Evolutionary conservation across 2,329 filamentous ascomycete species (phyloP), one percentile per base, ranked within the genome.

Genomic region (Xylariaceae sp.): DNA sequence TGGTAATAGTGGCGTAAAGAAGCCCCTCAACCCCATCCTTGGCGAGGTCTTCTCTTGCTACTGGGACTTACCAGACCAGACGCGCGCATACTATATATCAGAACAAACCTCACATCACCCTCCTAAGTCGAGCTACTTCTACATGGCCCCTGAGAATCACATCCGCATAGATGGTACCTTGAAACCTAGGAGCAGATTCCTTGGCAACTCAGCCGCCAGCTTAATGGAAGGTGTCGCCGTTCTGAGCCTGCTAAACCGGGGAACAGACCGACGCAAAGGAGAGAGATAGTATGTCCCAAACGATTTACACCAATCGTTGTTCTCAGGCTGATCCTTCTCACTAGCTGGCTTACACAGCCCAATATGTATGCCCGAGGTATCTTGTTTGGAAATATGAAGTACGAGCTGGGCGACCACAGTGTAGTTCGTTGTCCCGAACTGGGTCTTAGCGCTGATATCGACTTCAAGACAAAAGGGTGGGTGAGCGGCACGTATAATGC

Each of bases 301-400:
- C 14, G 16, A 14, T 36, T 5, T 39, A 28, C 31, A 31, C 2
- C n/a, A 39, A 1, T 34, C 26, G 9, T 31, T 45, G 39, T 39
- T 34, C 36, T 7, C 3, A 9, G 12, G 21, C 43, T 63, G 9
- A 69, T 55, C 12, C 17, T 11, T 28, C 11, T 28, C 56, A 53
- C 66, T 55, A 96, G 91, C 75, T 91, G 96, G 69, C 77, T 98
- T 49, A 98, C 95, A 4, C 95, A 99, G 71, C 95, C 95, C 16
- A 99, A 99, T 78, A 99, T 99, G 92, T 99, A 99, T 74, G 95
- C 94, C 19, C 86, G 95, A 61, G 94, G 95, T 31, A 98, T 99
- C 58, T 81, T 99, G 7, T 97, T 99, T 69, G 95, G 95, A 44
- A 98, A 97, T 75, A 98, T 99, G 95, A 98, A 97, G 75, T 99